These are phyloP conservation scores for Termitomyces sp. DNA, from an alignment of 1,284 basidiomycete genomes.

Conservation along the genomic window DNA sequence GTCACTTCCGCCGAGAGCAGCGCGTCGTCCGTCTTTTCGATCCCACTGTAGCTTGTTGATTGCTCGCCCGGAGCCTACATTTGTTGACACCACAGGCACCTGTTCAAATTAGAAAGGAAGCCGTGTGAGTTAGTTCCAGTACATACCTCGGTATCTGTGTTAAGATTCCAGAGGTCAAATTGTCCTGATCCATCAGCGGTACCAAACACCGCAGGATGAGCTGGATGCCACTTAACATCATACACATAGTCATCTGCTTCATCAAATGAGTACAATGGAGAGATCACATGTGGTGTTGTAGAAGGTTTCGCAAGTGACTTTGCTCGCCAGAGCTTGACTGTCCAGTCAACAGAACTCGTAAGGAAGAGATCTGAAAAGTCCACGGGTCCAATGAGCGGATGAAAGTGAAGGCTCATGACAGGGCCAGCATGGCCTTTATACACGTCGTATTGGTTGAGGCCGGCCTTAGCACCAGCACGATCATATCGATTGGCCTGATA, in stretches of 20 bases:
- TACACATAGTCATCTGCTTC: constrained; percentile 99
- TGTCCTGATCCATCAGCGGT: constrained; percentile 91
- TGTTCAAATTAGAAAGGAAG: constrained; percentile 25
- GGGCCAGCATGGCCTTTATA: constrained; percentile 93
- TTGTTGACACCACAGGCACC: constrained; percentile 79
- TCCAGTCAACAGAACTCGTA: constrained; percentile 91
- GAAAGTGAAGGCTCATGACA: constrained; percentile 91
- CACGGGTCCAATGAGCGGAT: constrained; percentile 84
- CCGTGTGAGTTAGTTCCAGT: background rate
- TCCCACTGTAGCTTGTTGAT: constrained; percentile 98
- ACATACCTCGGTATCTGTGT: constrained; percentile 87
- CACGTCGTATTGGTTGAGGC: constrained; percentile 85
- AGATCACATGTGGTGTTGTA: constrained; percentile 50
- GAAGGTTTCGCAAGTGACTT: constrained; percentile 64
- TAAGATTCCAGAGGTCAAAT: constrained; percentile 97
- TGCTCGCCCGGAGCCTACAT: constrained; percentile 67
- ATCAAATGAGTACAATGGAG: constrained; percentile 88
- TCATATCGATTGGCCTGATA: constrained; percentile 96
- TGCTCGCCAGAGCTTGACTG: constrained; percentile 89
- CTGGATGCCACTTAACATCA: constrained; percentile 96
- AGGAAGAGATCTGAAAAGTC: constrained; percentile 96
- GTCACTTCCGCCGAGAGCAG: constrained; percentile 86
- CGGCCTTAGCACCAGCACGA: constrained; percentile 93
- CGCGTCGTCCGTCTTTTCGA: constrained; percentile 76
- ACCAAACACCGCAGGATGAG: constrained; percentile 91